Percentiles rank a stretch among this genome's conserved stretches.
phyloP scores from a whole-genome alignment of 805 yeast genomes.

The Pichia californica region DNA sequence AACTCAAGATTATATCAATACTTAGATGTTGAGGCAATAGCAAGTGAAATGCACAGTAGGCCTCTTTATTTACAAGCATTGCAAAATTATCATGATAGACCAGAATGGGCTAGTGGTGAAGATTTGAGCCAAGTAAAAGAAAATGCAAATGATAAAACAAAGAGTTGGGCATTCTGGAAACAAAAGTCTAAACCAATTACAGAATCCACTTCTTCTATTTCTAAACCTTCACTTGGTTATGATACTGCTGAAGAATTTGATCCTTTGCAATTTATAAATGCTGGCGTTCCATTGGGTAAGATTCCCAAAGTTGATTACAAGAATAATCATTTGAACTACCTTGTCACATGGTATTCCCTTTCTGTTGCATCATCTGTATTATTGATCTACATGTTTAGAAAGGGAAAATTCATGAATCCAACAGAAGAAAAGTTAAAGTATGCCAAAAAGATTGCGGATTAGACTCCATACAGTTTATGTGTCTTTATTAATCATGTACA shows the following conservation, averaged over 20 bases:
- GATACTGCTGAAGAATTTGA: constrained; percentile 37
- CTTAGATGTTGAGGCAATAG: constrained; percentile 79
- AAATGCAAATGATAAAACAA: constrained; percentile 3
- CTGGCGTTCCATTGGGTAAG: constrained; percentile 90
- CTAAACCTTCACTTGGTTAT: constrained; percentile 5
- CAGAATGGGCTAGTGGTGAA: constrained; percentile 33
- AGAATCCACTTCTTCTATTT: neutral
- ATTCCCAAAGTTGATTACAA: constrained; percentile 73
- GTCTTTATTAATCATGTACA: too few species aligned
- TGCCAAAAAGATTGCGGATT: constrained; percentile 32
- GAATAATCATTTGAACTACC: constrained; percentile 86
- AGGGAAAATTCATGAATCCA: constrained; percentile 34
- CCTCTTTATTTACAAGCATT: constrained; percentile 76
- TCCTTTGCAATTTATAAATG: constrained; percentile 54
- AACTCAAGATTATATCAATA: constrained; percentile 68
- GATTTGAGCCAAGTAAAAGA: neutral
- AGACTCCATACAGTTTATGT: neutral
- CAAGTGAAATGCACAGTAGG: constrained; percentile 53
- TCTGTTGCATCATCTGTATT: constrained; percentile 66
- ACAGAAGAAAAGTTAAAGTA: constrained; percentile 42
- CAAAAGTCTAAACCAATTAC: constrained; percentile 1
- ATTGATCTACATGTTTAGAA: constrained; percentile 46
- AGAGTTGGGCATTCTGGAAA: constrained; percentile 13
- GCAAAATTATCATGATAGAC: constrained; percentile 59
- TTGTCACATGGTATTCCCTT: constrained; percentile 93